phyloP scores from a whole-genome alignment of 2,329 filamentous ascomycete genomes.

The Trichoderma gracile region DNA sequence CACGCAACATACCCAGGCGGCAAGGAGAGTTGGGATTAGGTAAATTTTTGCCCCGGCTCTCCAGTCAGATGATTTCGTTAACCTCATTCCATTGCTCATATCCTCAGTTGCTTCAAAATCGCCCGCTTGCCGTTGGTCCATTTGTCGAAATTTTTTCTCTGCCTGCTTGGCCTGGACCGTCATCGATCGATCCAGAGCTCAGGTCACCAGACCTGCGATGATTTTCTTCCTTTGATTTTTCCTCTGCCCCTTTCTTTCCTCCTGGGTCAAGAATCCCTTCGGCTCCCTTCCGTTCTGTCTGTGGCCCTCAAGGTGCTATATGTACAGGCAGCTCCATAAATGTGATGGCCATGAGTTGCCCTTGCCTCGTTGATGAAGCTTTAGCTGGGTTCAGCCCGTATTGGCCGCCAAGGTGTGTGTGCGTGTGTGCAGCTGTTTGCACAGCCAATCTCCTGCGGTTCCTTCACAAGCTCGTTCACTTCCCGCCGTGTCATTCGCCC shows the following conservation, averaged over 20 bases:
- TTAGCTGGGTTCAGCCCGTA: neutral
- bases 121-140: conserved; percentile 21
- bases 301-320: conserved; percentile 8
- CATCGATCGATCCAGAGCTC: conserved; percentile 20
- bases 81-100: conserved; percentile 33
- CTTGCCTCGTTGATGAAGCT: neutral
- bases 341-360: conserved; percentile 1
- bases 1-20: conserved; percentile 24
- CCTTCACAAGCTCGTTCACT: neutral
- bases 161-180: conserved; percentile 12
- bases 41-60: conserved; percentile 40
- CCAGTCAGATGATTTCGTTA: conserved; percentile 41
- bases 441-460: conserved; percentile 2
- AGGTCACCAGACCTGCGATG: conserved; percentile 19
- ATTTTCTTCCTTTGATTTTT: conserved; percentile 4
- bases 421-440: neutral
- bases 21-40: conserved; percentile 39
- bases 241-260: neutral
- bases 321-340: neutral
- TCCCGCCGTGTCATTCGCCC: conserved; percentile 3
- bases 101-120: conserved; percentile 20
- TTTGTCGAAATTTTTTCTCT: conserved; percentile 13
- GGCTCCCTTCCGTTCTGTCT: neutral
- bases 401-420: neutral
- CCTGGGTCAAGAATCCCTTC: neutral